A percentile compares a stretch with the other conserved stretches of the same genome.
phyloP scores from a whole-genome alignment of 768 basidiomycete genomes.

The Paxillus involutus region DNA sequence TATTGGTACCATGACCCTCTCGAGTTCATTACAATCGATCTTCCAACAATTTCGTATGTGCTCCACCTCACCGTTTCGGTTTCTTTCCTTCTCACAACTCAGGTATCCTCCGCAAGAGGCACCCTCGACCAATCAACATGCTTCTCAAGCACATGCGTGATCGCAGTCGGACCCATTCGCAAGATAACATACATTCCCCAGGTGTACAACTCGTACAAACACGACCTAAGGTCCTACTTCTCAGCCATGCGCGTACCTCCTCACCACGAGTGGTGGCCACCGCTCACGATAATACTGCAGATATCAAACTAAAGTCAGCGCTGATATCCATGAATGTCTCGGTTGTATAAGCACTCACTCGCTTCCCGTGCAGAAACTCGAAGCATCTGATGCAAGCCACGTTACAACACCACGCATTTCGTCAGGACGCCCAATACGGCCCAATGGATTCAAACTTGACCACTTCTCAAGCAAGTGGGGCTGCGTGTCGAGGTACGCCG shows the following conservation, averaged over 20 bases:
- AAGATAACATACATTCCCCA: background rate
- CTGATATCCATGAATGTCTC: background rate
- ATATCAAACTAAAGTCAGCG: background rate
- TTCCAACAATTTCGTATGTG: no score
- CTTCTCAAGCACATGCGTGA: no score
- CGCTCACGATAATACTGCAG: conserved; percentile 29
- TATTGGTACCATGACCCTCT: no score
- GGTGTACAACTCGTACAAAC: background rate
- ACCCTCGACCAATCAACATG: no score
- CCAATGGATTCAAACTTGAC: conserved; percentile 69
- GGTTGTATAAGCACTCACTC: conserved; percentile 49
- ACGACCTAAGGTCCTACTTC: background rate
- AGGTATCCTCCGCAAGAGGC: no score
- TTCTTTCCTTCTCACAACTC: no score
- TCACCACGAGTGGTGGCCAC: conserved; percentile 34
- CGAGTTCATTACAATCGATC: no score
- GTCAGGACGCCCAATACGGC: conserved; percentile 68
- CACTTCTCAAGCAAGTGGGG: conserved; percentile 65
- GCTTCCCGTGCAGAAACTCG: conserved; percentile 79
- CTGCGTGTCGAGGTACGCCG: conserved; percentile 63
- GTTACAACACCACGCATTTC: conserved; percentile 70
- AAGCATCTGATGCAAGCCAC: conserved; percentile 77
- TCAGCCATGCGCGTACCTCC: conserved; percentile 12
- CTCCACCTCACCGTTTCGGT: no score
- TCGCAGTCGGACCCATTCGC: no score